Conservation (phyloP, 768 basidiomycete genomes). For the Ramaria sp. region DNA sequence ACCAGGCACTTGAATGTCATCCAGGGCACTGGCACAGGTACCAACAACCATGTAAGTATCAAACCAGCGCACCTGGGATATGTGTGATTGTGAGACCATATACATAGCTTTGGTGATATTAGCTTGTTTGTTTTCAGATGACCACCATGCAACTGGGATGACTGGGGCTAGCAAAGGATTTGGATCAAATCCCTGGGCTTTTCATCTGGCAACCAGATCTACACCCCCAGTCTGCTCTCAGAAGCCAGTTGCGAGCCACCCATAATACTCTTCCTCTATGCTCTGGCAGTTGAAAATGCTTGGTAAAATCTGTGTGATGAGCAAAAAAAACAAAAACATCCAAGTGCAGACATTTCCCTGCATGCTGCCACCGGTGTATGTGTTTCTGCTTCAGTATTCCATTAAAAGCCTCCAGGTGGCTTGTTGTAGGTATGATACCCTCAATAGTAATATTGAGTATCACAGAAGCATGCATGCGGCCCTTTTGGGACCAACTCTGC, state of each 20-base stretch:
- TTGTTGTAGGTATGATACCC: conserved; percentile 21
- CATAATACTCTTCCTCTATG: neutral
- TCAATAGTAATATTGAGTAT: conserved; percentile 15
- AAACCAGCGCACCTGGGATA: neutral
- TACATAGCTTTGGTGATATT: neutral
- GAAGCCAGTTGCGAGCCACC: neutral
- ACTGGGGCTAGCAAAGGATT: neutral
- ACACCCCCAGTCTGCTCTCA: neutral
- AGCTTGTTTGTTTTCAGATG: neutral
- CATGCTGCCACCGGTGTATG: conserved; percentile 17
- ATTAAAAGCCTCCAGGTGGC: conserved; percentile 27
- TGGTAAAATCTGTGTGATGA: neutral
- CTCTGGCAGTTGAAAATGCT: neutral
- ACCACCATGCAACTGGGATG: neutral
- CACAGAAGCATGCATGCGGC: conserved; percentile 17
- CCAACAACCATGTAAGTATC: neutral
- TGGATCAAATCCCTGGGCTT: neutral
- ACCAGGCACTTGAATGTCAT: neutral
- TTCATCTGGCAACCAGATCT: neutral
- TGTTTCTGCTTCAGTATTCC: conserved; percentile 21
- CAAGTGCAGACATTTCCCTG: conserved; percentile 20
- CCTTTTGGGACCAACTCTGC: conserved; percentile 21
- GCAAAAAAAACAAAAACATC: neutral
- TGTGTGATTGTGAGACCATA: neutral
- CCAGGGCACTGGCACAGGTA: neutral